A percentile compares a stretch with the other conserved stretches of the same genome.
These are phyloP conservation scores for Gigaspora rosea DNA, from an alignment of 192 early-diverging fungal genomes.

Conservation along the genomic window DNA sequence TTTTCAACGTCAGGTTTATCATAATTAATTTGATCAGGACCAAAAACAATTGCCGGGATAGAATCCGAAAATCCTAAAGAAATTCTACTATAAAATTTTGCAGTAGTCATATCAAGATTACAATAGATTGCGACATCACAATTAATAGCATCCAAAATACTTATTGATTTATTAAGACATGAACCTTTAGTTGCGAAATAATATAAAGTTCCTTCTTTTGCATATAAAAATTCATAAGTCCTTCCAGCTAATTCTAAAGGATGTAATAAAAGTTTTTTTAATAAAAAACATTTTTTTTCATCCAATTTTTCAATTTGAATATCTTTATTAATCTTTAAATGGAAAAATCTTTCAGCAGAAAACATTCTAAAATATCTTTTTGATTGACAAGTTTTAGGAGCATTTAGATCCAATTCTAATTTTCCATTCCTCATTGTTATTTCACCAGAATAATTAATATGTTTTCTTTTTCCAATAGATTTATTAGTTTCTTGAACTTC, in stretches of 20 bases:
- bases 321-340: constrained; percentile 23
- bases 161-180: background rate
- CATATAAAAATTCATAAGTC: constrained; percentile 38
- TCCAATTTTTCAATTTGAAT: background rate
- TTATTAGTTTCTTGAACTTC: background rate
- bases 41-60: constrained; percentile 32
- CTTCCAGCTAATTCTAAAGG: constrained; percentile 35
- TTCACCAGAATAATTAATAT: background rate
- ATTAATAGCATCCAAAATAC: constrained; percentile 34
- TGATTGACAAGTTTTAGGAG: constrained; percentile 26
- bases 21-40: constrained; percentile 30
- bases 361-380: constrained; percentile 40
- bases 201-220: constrained; percentile 31
- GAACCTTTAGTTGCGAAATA: constrained; percentile 42
- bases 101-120: constrained; percentile 32
- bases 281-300: background rate
- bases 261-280: constrained; percentile 4
- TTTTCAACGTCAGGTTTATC: constrained; percentile 16
- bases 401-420: constrained; percentile 9
- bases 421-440: background rate
- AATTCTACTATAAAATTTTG: constrained; percentile 39
- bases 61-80: constrained; percentile 40
- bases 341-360: constrained; percentile 35
- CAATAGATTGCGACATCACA: constrained; percentile 37
- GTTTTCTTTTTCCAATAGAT: background rate